Base-by-base conservation (phyloP, 2,329 filamentous ascomycete species). In the Fusarium graminum region DNA sequence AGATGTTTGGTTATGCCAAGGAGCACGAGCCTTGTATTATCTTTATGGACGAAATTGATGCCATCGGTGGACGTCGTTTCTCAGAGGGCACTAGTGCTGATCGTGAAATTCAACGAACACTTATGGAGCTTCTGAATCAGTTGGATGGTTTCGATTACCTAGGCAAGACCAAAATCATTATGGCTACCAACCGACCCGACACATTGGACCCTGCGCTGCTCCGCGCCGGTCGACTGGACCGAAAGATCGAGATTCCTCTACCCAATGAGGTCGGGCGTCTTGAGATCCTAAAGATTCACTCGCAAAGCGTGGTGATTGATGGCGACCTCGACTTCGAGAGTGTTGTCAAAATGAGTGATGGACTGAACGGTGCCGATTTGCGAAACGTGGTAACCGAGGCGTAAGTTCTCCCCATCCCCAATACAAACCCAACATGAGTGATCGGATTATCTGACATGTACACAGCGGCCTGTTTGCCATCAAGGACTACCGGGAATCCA, bases 21-120 rank as follows among this genome's bases (percentile, higher is more conserved):
- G 96, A 99, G 79, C 95, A 99, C 79, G 95, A 99, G 80, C 95
- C 95, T 38, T 99, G 95, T 80, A 99, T 99, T 80, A 99, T 99
- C 81, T 99, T 99, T 87, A 99, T 99, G 95, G 96, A 99, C 85
- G 95, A 99, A 82, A 99, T 99, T 76, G 95, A 99, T 76, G 95
- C 95, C 75, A 99, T 99, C 75, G 95, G 95, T 78, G 96, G 96
- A 66, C 89, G 96, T 74, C 88, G 95, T 74, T 99, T 99, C 81
- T 97, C 93, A 1, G 95, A 99, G 79, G 95, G 96, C 71, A 99
- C 95, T 50, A 97, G 93, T 61, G 95, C 95, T 49, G 95, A 99
- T 82, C 90, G 96, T 75, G 95, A 99, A 80, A 99, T 99, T 72
- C 95, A 99, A 82, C 90, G 95, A 76, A 99, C 95, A 34, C 84